Evolutionary conservation across 2,329 filamentous ascomycete species (phyloP), one percentile per base, ranked within the genome.

Genomic region (Aspergillus ruber): DNA sequence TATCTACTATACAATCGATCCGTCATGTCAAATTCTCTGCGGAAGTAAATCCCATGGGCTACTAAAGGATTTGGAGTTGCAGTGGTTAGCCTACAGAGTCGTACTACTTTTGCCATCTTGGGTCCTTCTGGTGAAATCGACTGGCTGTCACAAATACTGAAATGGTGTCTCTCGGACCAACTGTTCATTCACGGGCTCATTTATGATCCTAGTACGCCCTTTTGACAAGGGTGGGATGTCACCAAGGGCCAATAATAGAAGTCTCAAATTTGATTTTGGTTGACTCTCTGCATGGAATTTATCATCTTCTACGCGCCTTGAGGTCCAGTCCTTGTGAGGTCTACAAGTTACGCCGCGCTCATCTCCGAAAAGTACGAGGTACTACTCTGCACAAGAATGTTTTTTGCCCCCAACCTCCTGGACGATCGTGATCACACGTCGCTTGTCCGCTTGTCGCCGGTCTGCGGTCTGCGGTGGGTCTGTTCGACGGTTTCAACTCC

Each of bases 361-460:
- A 29, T 35, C 33, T 35, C 33, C 33, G 33, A 29, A 29, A 29
- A 29, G 9, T 29, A 29, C 25, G 25, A 29, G 25, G 25, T 12
- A 29, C 10, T 29, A 29, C 25, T 29, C 25, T 29, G 10, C 25
- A 29, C 25, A 29, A 29, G 25, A 29, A 29, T 29, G 12, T 7
- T 29, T 29, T 29, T 29, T 29, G 25, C 25, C 25, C 36, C 38
- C 38, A 40, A 18, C 38, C 38, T 40, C 38, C 38, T 23, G 18
- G 38, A 40, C 38, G 38, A 40, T 23, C 38, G 38, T 18, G 38
- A 40, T 40, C 38, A 23, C 38, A 40, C 38, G 38, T 40, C 38
- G 38, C 18, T 38, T 18, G 35, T 15, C 35, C 18, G 15, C 35
- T 35, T 35, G 33, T 35, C 33, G 33, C 33, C 33, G 33, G 38